Evolutionary conservation across 208 protist genomes (phyloP).

Genomic region (Crithidia expoeki): DNA sequence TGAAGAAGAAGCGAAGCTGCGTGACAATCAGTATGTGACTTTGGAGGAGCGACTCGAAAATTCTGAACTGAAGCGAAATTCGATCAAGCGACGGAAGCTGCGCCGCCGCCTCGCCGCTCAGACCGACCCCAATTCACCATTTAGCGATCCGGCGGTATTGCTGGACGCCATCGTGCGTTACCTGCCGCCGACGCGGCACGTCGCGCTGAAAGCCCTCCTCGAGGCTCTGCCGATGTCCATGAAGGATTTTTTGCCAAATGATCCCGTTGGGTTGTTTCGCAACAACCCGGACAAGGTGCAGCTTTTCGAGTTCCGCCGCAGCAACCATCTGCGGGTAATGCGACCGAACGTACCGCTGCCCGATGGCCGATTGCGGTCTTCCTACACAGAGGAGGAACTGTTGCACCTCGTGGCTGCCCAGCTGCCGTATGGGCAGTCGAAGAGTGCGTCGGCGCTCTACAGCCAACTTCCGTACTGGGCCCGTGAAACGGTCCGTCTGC

Average conservation of each 20-base stretch:
- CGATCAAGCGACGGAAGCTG: constrained; percentile 30
- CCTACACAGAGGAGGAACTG: constrained; percentile 57
- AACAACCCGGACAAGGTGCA: constrained; percentile 45
- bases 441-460: constrained; percentile 29
- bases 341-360: constrained; percentile 63
- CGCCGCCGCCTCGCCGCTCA: constrained; percentile 46
- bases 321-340: constrained; percentile 47
- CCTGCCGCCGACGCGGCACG: constrained; percentile 40
- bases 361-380: constrained; percentile 40
- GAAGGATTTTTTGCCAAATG: constrained; percentile 50
- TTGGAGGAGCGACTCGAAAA: constrained; percentile 49
- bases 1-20: constrained; percentile 3
- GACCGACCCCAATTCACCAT: constrained; percentile 53
- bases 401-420: constrained; percentile 48
- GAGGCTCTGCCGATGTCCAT: constrained; percentile 39
- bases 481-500: constrained; percentile 39
- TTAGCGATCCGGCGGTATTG: constrained; percentile 42
- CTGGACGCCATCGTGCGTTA: constrained; percentile 53
- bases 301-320: constrained; percentile 68
- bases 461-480: constrained; percentile 45
- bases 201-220: constrained; percentile 47
- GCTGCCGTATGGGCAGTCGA: constrained; percentile 31
- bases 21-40: background rate
- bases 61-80: constrained; percentile 17
- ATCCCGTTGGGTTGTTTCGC: constrained; percentile 38